A percentile compares a stretch with the other conserved stretches of the same genome.
phyloP scores from a whole-genome alignment of 768 basidiomycete species.

The Chalciporus piperatus region DNA sequence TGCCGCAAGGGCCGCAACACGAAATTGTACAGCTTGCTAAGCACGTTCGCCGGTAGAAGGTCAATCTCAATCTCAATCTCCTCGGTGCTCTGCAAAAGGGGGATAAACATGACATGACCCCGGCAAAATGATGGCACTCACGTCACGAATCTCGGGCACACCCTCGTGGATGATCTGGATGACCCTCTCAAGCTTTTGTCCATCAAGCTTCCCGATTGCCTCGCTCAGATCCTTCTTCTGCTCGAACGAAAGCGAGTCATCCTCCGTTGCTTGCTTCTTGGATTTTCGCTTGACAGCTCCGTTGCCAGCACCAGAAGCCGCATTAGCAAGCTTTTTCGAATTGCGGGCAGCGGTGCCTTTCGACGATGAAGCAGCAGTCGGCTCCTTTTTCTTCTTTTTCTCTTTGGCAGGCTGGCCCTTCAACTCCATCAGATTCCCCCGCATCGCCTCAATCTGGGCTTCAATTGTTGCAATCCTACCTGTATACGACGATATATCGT shows the following conservation, averaged over 20 bases:
- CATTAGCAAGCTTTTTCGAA: constrained; percentile 37
- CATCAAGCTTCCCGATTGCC: constrained; percentile 85
- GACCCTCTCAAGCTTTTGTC: constrained; percentile 79
- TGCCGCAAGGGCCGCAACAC: constrained; percentile 79
- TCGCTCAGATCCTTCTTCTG: constrained; percentile 99
- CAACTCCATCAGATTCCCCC: constrained; percentile 61
- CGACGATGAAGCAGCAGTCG: constrained; percentile 57
- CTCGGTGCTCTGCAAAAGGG: constrained; percentile 71
- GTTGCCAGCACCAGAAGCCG: constrained; percentile 20
- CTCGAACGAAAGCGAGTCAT: constrained; percentile 85
- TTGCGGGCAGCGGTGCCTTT: constrained; percentile 52
- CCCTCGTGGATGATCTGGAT: constrained; percentile 95
- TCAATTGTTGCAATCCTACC: constrained; percentile 78
- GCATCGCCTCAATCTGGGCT: constrained; percentile 76
- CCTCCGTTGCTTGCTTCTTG: constrained; percentile 69
- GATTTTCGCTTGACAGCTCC: constrained; percentile 53
- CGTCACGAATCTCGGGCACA: constrained; percentile 90
- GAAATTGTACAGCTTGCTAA: constrained; percentile 93
- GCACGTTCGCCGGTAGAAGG: constrained; percentile 76
- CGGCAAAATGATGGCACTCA: constrained; percentile 43
- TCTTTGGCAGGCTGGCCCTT: constrained; percentile 56
- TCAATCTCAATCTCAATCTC: constrained; percentile 99
- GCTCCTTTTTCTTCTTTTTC: constrained; percentile 73
- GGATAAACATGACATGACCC: constrained; percentile 11
- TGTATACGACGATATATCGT: constrained; percentile 31